Conservation (phyloP, 192 early-diverging fungal genomes). For the Coemansia reversa region DNA sequence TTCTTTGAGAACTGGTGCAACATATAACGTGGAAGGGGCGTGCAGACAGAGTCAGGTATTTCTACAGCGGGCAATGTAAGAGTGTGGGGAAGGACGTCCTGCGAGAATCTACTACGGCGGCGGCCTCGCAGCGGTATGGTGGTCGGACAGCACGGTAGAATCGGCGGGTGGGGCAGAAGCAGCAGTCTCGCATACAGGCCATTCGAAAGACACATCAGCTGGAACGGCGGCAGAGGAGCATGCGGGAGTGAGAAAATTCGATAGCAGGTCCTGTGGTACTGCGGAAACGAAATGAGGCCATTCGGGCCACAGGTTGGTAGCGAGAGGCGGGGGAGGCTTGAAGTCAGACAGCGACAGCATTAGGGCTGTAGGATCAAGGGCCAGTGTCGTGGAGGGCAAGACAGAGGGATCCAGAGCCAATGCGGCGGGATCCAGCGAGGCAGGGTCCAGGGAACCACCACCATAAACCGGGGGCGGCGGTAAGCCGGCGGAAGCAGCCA, state of each 20-base stretch:
- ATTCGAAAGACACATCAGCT: neutral
- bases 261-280: neutral
- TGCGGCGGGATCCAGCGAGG: neutral
- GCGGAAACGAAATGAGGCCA: conserved; percentile 9
- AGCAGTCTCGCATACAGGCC: neutral
- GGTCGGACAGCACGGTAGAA: neutral
- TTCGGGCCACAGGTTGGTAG: conserved; percentile 8
- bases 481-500: conserved; percentile 10
- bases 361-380: conserved; percentile 32
- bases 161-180: neutral
- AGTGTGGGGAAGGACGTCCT: neutral
- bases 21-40: neutral
- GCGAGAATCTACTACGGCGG: neutral
- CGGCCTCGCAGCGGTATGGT: neutral
- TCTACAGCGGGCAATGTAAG: neutral
- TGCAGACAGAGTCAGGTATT: neutral
- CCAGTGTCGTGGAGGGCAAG: conserved; percentile 18
- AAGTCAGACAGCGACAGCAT: conserved; percentile 11
- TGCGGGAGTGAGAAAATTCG: neutral
- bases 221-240: neutral
- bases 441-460: neutral
- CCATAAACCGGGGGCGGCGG: neutral
- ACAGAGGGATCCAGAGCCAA: conserved; percentile 3
- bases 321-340: neutral
- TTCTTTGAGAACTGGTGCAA: neutral